Evolutionary conservation across 2,329 filamentous ascomycete species (phyloP).

Genomic region (Aspergillus floridensis): DNA sequence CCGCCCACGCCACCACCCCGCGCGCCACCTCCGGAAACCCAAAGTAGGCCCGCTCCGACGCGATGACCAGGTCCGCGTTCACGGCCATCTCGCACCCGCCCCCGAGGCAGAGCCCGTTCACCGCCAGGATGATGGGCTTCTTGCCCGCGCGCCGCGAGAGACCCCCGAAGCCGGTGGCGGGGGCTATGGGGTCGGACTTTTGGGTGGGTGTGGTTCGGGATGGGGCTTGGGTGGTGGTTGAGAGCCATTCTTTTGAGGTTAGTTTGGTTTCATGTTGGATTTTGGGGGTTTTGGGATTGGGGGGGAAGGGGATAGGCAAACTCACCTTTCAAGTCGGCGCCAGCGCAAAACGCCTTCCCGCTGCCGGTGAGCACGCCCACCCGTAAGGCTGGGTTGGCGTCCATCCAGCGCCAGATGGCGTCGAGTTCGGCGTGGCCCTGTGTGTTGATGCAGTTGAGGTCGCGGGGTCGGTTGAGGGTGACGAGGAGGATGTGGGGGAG

Average conservation of each 20-base stretch:
- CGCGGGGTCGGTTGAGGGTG: slow-evolving; percentile 44
- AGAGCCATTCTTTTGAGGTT: slow-evolving; percentile 34
- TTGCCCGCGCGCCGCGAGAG: slow-evolving; percentile 46
- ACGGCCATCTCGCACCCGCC: slow-evolving; percentile 75
- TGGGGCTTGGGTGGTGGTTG: slow-evolving; percentile 11
- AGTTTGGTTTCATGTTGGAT: neutral
- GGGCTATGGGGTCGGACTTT: slow-evolving; percentile 14
- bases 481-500: slow-evolving; percentile 47
- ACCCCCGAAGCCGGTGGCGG: slow-evolving; percentile 41
- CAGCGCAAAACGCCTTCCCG: slow-evolving; percentile 46
- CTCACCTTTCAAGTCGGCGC: slow-evolving; percentile 45
- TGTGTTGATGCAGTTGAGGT: slow-evolving; percentile 47
- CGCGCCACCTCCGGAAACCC: slow-evolving; percentile 69
- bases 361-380: slow-evolving; percentile 43
- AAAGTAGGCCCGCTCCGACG: slow-evolving; percentile 57
- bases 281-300: neutral
- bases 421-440: slow-evolving; percentile 44
- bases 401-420: slow-evolving; percentile 46
- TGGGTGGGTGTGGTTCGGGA: slow-evolving; percentile 9
- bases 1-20: slow-evolving; percentile 69
- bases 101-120: slow-evolving; percentile 72
- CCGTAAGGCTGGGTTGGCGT: slow-evolving; percentile 41
- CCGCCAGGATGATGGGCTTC: slow-evolving; percentile 73
- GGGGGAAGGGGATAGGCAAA: neutral
- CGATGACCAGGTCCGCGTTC: slow-evolving; percentile 69